These are phyloP conservation scores for Corylus americana DNA, from an alignment of 306 rosid species.

Conservation along the genomic window DNA sequence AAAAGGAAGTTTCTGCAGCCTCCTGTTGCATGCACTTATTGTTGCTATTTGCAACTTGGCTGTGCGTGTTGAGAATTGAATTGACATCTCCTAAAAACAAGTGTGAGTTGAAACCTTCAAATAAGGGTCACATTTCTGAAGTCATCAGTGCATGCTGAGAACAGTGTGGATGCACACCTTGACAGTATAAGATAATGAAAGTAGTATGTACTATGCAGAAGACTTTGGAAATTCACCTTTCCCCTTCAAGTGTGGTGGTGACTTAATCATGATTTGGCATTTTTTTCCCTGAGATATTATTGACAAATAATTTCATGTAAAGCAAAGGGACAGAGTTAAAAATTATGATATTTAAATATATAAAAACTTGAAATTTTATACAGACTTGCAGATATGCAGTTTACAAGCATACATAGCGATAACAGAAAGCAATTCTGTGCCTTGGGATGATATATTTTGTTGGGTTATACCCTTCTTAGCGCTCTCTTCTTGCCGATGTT, in stretches of 20 bases:
- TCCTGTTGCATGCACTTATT: background rate
- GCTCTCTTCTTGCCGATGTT: background rate
- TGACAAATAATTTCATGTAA: background rate
- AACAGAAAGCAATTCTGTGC: background rate
- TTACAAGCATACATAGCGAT: background rate
- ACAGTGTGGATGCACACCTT: background rate
- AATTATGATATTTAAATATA: background rate
- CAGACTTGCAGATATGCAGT: background rate
- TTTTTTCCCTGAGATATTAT: background rate
- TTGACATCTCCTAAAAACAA: background rate
- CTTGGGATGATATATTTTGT: background rate
- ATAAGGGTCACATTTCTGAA: background rate
- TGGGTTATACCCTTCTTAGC: background rate
- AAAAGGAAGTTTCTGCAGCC: background rate
- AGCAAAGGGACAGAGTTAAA: background rate
- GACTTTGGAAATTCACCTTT: background rate
- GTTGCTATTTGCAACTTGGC: slow-evolving; percentile 3
- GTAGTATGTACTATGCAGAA: background rate
- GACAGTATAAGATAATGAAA: background rate
- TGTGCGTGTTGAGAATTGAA: background rate
- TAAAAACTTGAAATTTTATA: background rate
- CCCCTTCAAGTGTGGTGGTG: background rate
- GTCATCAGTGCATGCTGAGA: background rate
- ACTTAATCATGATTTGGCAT: background rate
- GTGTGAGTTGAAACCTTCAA: background rate